phyloP scores from a whole-genome alignment of 2,329 filamentous ascomycete species.

The Beauveria pseudobassiana region DNA sequence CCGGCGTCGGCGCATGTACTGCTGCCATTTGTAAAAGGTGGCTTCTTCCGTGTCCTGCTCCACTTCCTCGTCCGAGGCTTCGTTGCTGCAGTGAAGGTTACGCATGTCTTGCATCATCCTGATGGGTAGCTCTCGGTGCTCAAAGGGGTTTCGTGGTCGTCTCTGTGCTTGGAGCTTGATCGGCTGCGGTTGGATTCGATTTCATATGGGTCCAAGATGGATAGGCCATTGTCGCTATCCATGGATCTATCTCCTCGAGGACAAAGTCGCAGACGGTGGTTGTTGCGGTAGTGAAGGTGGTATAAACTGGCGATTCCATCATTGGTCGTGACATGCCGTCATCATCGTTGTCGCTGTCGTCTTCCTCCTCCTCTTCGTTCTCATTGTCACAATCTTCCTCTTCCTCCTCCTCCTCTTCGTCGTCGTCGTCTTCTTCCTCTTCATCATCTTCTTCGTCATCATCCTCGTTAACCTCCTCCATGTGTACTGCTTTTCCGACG shows the following conservation, averaged over 20 bases:
- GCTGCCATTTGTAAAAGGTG: slow-evolving; percentile 32
- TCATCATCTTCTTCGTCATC: background rate
- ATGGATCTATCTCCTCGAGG: slow-evolving; percentile 41
- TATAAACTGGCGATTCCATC: slow-evolving; percentile 14
- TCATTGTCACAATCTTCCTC: slow-evolving; percentile 9
- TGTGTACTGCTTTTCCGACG: background rate
- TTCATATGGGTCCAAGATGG: slow-evolving; percentile 35
- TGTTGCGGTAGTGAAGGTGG: slow-evolving; percentile 14
- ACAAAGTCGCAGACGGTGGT: slow-evolving; percentile 25
- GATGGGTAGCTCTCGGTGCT: slow-evolving; percentile 30
- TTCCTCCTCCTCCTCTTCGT: background rate
- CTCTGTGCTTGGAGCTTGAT: slow-evolving; percentile 27
- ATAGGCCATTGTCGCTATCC: slow-evolving; percentile 37
- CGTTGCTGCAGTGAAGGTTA: slow-evolving; percentile 38
- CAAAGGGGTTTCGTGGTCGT: slow-evolving; percentile 10
- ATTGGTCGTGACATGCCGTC: slow-evolving; percentile 2
- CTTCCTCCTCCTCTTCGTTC: background rate
- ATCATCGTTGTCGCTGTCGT: background rate
- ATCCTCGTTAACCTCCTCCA: background rate
- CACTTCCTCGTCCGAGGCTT: slow-evolving; percentile 29
- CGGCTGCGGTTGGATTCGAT: slow-evolving; percentile 40
- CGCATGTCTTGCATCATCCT: slow-evolving; percentile 36
- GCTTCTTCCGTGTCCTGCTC: slow-evolving; percentile 28
- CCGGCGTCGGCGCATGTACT: slow-evolving; percentile 36
- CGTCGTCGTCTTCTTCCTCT: background rate